phyloP scores from a whole-genome alignment of 2,329 filamentous ascomycete genomes.

The Akanthomyces lecanii region DNA sequence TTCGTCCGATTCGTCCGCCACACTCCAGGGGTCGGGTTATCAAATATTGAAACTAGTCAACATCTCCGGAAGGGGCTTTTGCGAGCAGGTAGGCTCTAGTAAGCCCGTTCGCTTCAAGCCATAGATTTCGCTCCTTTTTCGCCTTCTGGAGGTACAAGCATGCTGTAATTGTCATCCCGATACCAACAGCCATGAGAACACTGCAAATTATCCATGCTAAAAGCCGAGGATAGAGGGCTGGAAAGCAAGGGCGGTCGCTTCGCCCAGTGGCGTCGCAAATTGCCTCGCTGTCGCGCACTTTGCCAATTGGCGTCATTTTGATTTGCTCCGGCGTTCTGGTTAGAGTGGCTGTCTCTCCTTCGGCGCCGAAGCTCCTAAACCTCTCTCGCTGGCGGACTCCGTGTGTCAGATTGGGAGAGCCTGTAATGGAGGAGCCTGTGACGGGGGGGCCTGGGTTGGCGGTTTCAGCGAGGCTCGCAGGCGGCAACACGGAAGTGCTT shows the following conservation, averaged over 20 bases:
- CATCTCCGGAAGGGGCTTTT: background rate
- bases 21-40: background rate
- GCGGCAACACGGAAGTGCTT: background rate
- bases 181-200: background rate
- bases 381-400: background rate
- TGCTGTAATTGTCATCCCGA: background rate
- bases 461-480: background rate
- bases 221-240: background rate
- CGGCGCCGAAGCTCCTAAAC: background rate
- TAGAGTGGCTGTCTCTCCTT: background rate
- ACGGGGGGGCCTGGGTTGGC: background rate
- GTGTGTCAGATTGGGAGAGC: no score
- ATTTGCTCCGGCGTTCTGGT: no score
- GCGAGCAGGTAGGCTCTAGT: slow-evolving; percentile 29
- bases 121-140: slow-evolving; percentile 20
- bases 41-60: background rate
- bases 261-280: background rate
- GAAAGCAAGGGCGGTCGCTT: background rate
- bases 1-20: slow-evolving; percentile 5
- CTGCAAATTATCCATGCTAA: background rate
- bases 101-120: slow-evolving; percentile 29
- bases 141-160: background rate
- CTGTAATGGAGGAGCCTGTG: background rate
- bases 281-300: background rate
- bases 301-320: background rate